phyloP scores from a whole-genome alignment of 2,329 filamentous ascomycete genomes.

The Ampelomyces quisqualis region DNA sequence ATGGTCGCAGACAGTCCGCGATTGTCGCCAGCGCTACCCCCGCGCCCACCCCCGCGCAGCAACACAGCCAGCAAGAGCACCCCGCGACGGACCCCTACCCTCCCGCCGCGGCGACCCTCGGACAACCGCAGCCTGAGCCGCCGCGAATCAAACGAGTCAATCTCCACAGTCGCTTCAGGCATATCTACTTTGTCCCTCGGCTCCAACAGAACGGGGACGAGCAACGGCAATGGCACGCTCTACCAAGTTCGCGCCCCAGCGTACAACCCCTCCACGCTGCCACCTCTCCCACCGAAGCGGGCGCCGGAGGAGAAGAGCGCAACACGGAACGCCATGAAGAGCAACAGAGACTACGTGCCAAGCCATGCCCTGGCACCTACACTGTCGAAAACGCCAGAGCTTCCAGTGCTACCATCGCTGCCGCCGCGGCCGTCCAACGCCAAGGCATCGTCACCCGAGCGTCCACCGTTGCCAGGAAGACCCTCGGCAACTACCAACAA shows the following conservation, averaged over 20 bases:
- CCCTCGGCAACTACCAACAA: slow-evolving; percentile 10
- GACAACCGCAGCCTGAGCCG: slow-evolving; percentile 36
- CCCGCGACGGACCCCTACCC: slow-evolving; percentile 40
- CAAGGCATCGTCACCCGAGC: slow-evolving; percentile 13
- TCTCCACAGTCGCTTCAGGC: slow-evolving; percentile 52
- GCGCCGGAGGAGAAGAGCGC: slow-evolving; percentile 44
- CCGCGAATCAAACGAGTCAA: slow-evolving; percentile 50
- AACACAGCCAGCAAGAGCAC: slow-evolving; percentile 47
- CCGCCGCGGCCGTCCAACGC: slow-evolving; percentile 19
- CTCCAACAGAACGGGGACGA: slow-evolving; percentile 44
- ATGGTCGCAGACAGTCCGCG: slow-evolving; percentile 21
- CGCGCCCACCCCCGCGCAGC: slow-evolving; percentile 52
- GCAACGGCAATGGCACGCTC: slow-evolving; percentile 35
- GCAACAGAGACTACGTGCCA: slow-evolving; percentile 30
- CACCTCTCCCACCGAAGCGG: slow-evolving; percentile 55
- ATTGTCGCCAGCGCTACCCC: slow-evolving; percentile 36
- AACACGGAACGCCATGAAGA: slow-evolving; percentile 42
- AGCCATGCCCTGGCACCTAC: slow-evolving; percentile 30
- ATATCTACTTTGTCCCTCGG: slow-evolving; percentile 53
- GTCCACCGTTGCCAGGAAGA: slow-evolving; percentile 20
- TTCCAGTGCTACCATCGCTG: slow-evolving; percentile 23
- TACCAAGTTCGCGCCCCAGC: slow-evolving; percentile 55
- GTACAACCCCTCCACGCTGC: slow-evolving; percentile 57
- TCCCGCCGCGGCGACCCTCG: slow-evolving; percentile 49
- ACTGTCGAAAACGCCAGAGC: slow-evolving; percentile 27